Conservation (phyloP, 1,139 yeast species). For the Komagataea norvegica region DNA sequence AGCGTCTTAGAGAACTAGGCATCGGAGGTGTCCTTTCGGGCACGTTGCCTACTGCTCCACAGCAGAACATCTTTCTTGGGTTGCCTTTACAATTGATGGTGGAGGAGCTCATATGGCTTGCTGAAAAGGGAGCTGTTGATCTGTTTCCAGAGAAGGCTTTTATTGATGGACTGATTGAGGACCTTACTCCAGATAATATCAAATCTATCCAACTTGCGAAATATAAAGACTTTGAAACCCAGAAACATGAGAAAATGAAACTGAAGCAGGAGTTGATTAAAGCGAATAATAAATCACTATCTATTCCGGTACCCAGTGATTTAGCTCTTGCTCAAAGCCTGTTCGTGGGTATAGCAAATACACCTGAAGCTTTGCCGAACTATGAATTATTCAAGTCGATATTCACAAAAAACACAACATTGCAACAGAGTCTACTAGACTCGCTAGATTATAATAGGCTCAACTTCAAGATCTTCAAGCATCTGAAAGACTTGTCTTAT, state of each 20-base stretch:
- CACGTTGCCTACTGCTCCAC: conserved; percentile 82
- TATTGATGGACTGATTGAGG: conserved; percentile 16
- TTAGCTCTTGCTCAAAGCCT: conserved; percentile 13
- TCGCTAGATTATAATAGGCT: conserved; percentile 3
- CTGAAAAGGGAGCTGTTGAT: conserved; percentile 38
- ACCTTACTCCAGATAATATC: conserved; percentile 19
- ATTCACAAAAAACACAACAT: conserved; percentile 5
- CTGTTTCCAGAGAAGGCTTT: conserved; percentile 30
- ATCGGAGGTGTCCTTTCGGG: conserved; percentile 78
- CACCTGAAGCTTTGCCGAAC: conserved; percentile 17
- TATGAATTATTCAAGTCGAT: conserved; percentile 13
- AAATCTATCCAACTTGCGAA: conserved; percentile 12
- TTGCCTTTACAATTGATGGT: conserved; percentile 69
- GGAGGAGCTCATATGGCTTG: conserved; percentile 71
- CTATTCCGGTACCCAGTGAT: conserved; percentile 8
- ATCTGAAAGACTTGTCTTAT: conserved; percentile 45
- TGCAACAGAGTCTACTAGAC: not conserved
- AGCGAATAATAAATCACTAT: not conserved
- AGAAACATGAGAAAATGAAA: conserved; percentile 13
- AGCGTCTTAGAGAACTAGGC: conserved; percentile 47
- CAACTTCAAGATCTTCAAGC: conserved; percentile 33
- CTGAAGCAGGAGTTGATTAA: conserved; percentile 6
- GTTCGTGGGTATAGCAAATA: conserved; percentile 15
- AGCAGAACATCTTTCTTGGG: conserved; percentile 82
- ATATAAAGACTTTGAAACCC: conserved; percentile 14